phyloP scores from a whole-genome alignment of 331 rosid species.

The Quercus tomentella region DNA sequence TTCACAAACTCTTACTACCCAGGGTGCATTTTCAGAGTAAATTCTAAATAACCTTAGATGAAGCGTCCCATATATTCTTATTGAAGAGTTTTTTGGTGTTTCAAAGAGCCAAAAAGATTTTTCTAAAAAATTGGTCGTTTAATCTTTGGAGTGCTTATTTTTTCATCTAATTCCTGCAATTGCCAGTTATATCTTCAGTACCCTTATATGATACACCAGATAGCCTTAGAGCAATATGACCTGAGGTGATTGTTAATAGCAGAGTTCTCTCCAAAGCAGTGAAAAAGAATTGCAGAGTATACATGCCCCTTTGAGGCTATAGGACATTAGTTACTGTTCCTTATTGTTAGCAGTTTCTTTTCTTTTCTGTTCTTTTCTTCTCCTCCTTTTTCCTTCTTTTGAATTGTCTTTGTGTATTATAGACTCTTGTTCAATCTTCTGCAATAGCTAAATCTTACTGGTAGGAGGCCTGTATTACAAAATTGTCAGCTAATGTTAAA shows the following conservation, averaged over 20 bases:
- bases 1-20: neutral
- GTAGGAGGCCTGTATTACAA: too few relatives aligned
- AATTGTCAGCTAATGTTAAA: too few relatives aligned
- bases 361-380: neutral
- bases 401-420: neutral
- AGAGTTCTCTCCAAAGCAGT: too few relatives aligned
- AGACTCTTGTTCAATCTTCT: too few relatives aligned
- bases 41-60: neutral
- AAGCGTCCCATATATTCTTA: neutral
- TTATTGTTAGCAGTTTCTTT: too few relatives aligned
- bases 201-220: neutral
- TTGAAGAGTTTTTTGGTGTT: neutral
- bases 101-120: neutral
- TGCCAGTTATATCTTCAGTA: neutral
- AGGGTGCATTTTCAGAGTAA: too few relatives aligned
- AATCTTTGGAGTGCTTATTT: too few relatives aligned
- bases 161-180: neutral
- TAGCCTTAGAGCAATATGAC: neutral
- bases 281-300: neutral
- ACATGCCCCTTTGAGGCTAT: neutral
- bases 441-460: too few relatives aligned
- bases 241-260: neutral
- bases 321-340: neutral
- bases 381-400: neutral
- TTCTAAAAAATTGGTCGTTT: neutral